phyloP scores from a whole-genome alignment of 805 yeast genomes.

The Saccharomycopsis fodiens region DNA sequence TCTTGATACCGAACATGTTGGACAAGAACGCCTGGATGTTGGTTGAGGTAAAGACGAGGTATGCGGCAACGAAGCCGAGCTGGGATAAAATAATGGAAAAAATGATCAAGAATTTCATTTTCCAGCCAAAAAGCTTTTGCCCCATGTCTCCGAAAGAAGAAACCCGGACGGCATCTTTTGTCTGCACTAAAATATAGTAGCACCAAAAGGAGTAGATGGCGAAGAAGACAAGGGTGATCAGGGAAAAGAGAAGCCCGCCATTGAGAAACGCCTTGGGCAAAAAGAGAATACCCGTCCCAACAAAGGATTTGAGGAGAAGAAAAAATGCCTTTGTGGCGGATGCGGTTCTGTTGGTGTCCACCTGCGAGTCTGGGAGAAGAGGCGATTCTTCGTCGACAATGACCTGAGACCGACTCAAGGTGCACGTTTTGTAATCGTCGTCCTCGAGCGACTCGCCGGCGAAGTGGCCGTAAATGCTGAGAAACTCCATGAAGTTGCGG shows the following conservation, averaged over 20 bases:
- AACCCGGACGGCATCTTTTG: conserved; percentile 54
- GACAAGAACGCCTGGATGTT: conserved; percentile 56
- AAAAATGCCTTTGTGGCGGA: conserved; percentile 68
- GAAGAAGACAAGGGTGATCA: conserved; percentile 44
- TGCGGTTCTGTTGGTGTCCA: conserved; percentile 40
- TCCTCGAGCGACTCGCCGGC: conserved; percentile 79
- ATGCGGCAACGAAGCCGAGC: conserved; percentile 75
- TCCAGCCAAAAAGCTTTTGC: conserved; percentile 48
- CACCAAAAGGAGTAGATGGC: conserved; percentile 75
- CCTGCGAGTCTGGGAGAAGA: conserved; percentile 21
- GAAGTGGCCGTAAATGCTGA: conserved; percentile 76
- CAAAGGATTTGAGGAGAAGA: conserved; percentile 62
- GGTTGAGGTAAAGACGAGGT: conserved; percentile 71
- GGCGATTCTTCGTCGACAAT: conserved; percentile 25
- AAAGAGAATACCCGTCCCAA: conserved; percentile 71
- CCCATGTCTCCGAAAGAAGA: conserved; percentile 81
- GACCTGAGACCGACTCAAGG: conserved; percentile 34
- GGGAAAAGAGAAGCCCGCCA: conserved; percentile 63
- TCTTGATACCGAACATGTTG: conserved; percentile 38
- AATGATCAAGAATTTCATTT: conserved; percentile 58
- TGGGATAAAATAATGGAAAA: conserved; percentile 63
- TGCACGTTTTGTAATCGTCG: conserved; percentile 41
- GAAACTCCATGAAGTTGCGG: conserved; percentile 66
- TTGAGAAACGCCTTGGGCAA: conserved; percentile 63
- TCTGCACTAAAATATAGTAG: conserved; percentile 52